Conservation (phyloP, 139 green algal genomes). For the Haematococcus lacustris region DNA sequence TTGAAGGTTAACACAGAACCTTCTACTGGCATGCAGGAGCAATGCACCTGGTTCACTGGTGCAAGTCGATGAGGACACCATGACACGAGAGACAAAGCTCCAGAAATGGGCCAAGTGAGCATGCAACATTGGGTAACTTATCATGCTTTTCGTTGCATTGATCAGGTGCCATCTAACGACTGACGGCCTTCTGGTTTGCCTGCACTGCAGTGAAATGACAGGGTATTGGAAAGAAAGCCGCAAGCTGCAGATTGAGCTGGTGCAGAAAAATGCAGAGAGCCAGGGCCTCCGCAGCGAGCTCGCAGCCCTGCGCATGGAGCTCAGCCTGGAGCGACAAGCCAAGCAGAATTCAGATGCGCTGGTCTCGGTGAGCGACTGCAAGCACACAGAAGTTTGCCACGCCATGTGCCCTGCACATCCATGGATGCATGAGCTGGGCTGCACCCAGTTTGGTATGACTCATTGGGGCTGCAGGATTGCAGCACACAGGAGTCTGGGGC, state of each 20-base stretch:
- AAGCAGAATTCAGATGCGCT: not conserved
- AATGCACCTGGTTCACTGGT: constrained; percentile 12
- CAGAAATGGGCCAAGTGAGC: constrained; percentile 12
- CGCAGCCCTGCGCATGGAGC: constrained; percentile 8
- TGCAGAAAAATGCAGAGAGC: constrained; percentile 9
- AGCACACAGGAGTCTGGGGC: no score
- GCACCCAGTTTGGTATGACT: no score
- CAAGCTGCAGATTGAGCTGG: constrained; percentile 8
- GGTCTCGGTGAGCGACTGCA: constrained; percentile 3
- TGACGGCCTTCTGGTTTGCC: no score
- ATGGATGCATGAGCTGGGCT: no score
- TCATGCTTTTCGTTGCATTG: no score
- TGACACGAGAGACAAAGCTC: constrained; percentile 10
- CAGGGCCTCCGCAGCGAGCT: constrained; percentile 10
- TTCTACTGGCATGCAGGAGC: constrained; percentile 5
- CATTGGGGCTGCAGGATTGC: no score
- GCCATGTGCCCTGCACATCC: no score
- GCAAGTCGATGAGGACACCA: constrained; percentile 1
- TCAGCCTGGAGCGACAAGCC: constrained; percentile 5
- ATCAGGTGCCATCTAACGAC: no score
- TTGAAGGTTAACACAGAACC: no score
- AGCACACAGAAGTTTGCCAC: no score
- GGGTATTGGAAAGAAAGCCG: constrained; percentile 7
- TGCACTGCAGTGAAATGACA: constrained; percentile 5
- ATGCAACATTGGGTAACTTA: no score